Evolutionary conservation across 2,329 filamentous ascomycete species (phyloP).

Genomic region (Tolypocladium tundrense): DNA sequence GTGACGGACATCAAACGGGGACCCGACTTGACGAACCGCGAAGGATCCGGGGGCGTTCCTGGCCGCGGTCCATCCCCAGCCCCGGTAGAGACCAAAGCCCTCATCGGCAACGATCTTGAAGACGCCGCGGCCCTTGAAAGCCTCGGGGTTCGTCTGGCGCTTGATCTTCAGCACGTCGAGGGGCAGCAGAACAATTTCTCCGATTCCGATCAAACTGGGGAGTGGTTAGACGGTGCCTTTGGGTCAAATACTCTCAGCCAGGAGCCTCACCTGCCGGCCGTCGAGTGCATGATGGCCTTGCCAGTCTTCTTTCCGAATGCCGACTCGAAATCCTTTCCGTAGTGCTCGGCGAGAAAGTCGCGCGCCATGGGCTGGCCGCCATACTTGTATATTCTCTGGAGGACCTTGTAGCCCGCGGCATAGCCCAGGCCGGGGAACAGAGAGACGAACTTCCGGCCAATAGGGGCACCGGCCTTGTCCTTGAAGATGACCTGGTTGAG

Average conservation of each 20-base stretch:
- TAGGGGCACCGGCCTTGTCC: constrained; percentile 65
- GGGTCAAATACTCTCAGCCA: neutral
- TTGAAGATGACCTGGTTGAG: constrained; percentile 92
- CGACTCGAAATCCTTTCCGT: constrained; percentile 73
- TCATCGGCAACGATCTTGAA: constrained; percentile 86
- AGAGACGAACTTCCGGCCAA: constrained; percentile 76
- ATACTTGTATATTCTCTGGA: constrained; percentile 98
- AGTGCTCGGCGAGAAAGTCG: constrained; percentile 74
- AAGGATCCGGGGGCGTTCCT: constrained; percentile 96
- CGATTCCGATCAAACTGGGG: constrained; percentile 79
- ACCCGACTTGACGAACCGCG: constrained; percentile 53
- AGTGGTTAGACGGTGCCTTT: constrained; percentile 7
- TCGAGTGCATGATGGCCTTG: constrained; percentile 97
- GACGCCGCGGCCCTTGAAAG: constrained; percentile 88
- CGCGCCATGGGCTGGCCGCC: constrained; percentile 92
- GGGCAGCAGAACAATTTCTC: constrained; percentile 89
- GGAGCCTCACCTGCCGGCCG: constrained; percentile 64
- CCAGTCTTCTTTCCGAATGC: constrained; percentile 94
- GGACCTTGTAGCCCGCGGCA: constrained; percentile 93
- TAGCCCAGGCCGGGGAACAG: constrained; percentile 96
- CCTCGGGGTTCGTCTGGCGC: constrained; percentile 96
- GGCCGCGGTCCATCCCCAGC: constrained; percentile 95
- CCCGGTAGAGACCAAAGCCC: constrained; percentile 89
- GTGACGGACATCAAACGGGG: neutral
- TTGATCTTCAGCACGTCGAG: constrained; percentile 99